A percentile compares a stretch with the other conserved stretches of the same genome.
phyloP scores from a whole-genome alignment of 805 yeast genomes.

The Wickerhamomyces xylosicus region DNA sequence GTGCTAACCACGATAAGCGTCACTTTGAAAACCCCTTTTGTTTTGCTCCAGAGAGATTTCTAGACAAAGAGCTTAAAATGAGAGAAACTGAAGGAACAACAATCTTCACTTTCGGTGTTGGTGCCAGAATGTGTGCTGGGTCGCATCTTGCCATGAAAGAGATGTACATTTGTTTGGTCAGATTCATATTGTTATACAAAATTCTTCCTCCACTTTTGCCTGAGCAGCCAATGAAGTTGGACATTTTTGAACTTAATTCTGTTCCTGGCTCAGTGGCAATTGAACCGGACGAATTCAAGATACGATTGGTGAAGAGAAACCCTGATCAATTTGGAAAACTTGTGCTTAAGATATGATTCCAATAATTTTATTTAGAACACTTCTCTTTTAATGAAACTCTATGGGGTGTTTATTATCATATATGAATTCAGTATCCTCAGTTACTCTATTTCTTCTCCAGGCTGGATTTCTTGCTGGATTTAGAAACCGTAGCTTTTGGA shows the following conservation, averaged over 20 bases:
- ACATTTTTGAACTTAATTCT: constrained; percentile 41
- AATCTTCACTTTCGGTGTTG: constrained; percentile 56
- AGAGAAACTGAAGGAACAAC: constrained; percentile 6
- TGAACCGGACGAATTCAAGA: constrained; percentile 39
- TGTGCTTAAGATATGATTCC: no score
- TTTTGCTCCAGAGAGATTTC: constrained; percentile 46
- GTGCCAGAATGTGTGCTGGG: constrained; percentile 68
- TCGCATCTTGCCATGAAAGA: constrained; percentile 54
- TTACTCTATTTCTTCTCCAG: no score
- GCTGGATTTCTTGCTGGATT: no score
- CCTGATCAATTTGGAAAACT: constrained; percentile 6
- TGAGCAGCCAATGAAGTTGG: constrained; percentile 27
- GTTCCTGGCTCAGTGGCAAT: constrained; percentile 52
- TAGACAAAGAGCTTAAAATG: constrained; percentile 21
- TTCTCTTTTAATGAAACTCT: no score
- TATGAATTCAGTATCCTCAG: no score
- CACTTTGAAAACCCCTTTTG: constrained; percentile 31
- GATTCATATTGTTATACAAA: constrained; percentile 41
- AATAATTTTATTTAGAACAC: constrained; percentile 1
- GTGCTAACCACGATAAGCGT: constrained; percentile 53
- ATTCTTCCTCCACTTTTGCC: constrained; percentile 31
- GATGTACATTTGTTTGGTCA: constrained; percentile 45
- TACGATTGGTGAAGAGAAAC: constrained; percentile 24
- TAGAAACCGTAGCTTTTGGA: no score
- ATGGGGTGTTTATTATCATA: no score